Conservation (phyloP, 441 rosid species). For the Geranium incanum region DNA sequence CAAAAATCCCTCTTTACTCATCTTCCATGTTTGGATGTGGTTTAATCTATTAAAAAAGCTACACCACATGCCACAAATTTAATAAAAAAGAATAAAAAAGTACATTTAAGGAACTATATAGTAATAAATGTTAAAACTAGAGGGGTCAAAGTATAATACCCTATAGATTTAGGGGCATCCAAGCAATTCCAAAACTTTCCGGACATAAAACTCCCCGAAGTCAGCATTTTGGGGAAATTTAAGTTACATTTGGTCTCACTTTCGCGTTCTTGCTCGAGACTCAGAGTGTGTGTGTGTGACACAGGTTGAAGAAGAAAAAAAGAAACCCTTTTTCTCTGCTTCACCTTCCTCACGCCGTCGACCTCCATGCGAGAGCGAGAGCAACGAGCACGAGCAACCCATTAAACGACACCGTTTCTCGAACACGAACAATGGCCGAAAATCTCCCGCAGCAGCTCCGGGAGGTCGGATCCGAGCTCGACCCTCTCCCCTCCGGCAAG, state of each 20-base stretch:
- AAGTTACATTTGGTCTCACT: slow-evolving; percentile 9
- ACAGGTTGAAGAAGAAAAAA: background rate
- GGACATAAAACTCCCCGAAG: background rate
- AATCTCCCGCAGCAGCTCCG: slow-evolving; percentile 58
- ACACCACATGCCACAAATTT: no score
- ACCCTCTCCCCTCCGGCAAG: slow-evolving; percentile 58
- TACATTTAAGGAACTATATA: background rate
- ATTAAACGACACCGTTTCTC: slow-evolving; percentile 11
- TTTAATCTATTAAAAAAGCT: no score
- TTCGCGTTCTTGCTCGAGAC: slow-evolving; percentile 17
- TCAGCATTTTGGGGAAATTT: slow-evolving; percentile 5
- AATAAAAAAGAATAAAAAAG: no score
- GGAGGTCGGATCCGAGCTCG: slow-evolving; percentile 93
- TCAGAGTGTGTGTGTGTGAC: slow-evolving; percentile 8
- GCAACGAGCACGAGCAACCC: slow-evolving; percentile 2
- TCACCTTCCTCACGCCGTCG: slow-evolving; percentile 1
- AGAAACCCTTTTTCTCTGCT: background rate
- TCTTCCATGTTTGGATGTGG: no score
- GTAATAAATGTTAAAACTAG: background rate
- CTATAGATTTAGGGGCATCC: background rate
- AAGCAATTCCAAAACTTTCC: background rate
- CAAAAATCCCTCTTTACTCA: no score
- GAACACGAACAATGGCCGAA: slow-evolving; percentile 45
- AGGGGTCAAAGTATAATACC: background rate
- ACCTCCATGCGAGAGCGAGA: slow-evolving; percentile 5